Evolutionary conservation across 2,329 filamentous ascomycete genomes (phyloP), one percentile per base, ranked within the genome.

Genomic region (Xylariaceae sp.): DNA sequence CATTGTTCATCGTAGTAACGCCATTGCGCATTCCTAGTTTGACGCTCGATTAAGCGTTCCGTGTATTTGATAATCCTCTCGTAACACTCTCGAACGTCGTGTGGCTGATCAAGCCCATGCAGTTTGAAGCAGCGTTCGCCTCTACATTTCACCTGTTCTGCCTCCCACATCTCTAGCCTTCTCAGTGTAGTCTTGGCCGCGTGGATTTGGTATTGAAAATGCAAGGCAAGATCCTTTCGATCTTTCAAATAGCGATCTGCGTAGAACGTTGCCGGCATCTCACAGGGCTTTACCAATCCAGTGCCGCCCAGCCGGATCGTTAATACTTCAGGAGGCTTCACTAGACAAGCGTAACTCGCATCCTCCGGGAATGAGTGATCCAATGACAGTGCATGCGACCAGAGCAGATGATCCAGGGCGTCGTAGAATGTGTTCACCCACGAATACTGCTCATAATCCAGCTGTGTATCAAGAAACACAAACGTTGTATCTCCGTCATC

Each of bases 231-330:
- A 10, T 79, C 71, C 52, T 76, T 78, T 14, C 77, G 75, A 10
- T 64, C 69, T 46, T 73, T 70, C 49, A 82, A 67, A 54, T 84
- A 85, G n/a, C 75, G 77, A 66, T 85, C 82, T 1, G 80, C 77
- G 61, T 82, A 84, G 58, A 83, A 77, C 12, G 78, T 70, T 42
- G 72, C 69, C 5, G 82, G 82, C 32, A 85, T 77, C 2, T 83
- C 79, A 42, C 83, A 72, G 2, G 74, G 73, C 44, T 76, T 75
- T 7, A 70, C 65, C 3, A 77, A 71, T 1, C 76, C 78, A 3
- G 74, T 70, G 2, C 73, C 74, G 16, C 73, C 71, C 12, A 85
- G 65, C 43, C 76, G 75, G 40, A 85, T 72, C 7, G 76, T 75
- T 20, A 85, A 62, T 2, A 84, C 74, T n/a, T 84, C 80, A 3